phyloP scores from a whole-genome alignment of 1,284 basidiomycete genomes.

The Phenoliferia sp. region DNA sequence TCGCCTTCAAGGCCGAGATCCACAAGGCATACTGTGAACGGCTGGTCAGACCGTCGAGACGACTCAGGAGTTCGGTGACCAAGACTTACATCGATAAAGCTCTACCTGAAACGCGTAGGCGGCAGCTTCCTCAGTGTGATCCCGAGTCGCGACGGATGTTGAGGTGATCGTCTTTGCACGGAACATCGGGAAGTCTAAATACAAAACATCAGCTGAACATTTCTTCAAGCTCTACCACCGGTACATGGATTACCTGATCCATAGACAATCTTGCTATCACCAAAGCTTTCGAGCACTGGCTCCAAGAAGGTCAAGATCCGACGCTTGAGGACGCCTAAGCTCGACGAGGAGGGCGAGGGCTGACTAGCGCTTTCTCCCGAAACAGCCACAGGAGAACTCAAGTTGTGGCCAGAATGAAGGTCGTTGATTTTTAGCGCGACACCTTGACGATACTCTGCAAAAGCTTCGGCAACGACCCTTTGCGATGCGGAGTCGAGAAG shows the following conservation, averaged over 20 bases:
- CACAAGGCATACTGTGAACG: conserved; percentile 3
- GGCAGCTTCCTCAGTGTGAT: conserved; percentile 3
- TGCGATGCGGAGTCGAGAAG: conserved; percentile 17
- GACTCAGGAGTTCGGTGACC: neutral
- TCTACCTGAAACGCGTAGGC: conserved; percentile 26
- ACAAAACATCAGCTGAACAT: too few relatives aligned
- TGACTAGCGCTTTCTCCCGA: neutral
- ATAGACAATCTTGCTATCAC: conserved; percentile 11
- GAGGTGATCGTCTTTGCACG: conserved; percentile 12
- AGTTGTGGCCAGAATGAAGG: neutral
- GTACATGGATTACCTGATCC: neutral
- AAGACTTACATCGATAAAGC: conserved; percentile 13
- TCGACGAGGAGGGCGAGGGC: neutral
- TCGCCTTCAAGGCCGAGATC: conserved; percentile 24
- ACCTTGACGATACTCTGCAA: conserved; percentile 9
- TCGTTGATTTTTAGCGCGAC: neutral
- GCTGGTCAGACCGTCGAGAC: neutral
- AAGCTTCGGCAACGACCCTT: conserved; percentile 9
- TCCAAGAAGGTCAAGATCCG: conserved; percentile 20
- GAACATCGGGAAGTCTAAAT: conserved; percentile 35
- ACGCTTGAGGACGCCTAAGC: conserved; percentile 7
- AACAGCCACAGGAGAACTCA: neutral
- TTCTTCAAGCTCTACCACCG: neutral
- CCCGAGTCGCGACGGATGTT: neutral
- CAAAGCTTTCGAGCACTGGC: conserved; percentile 28